phyloP scores from a whole-genome alignment of 805 yeast genomes.

The Wickerhamomyces hampshirensis region DNA sequence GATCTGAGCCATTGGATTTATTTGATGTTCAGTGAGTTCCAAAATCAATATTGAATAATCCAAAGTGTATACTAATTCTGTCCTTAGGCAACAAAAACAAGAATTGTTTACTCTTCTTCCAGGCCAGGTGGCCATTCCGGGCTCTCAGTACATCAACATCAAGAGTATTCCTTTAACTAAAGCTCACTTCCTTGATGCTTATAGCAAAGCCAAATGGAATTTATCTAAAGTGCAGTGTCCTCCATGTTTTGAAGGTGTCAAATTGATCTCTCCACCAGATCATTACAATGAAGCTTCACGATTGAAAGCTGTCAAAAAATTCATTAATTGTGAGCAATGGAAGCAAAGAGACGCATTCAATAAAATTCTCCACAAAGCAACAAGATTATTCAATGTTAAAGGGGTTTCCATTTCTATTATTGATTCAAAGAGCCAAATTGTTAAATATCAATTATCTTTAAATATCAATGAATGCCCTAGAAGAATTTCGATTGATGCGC shows the following conservation, averaged over 20 bases:
- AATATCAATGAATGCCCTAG: constrained; percentile 49
- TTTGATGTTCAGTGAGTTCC: no score
- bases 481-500: constrained; percentile 59
- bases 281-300: constrained; percentile 46
- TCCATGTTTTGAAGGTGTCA: constrained; percentile 39
- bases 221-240: constrained; percentile 54
- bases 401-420: constrained; percentile 61
- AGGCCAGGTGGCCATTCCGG: constrained; percentile 13
- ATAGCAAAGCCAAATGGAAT: constrained; percentile 53
- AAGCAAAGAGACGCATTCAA: constrained; percentile 34
- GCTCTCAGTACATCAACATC: constrained; percentile 4
- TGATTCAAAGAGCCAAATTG: constrained; percentile 40
- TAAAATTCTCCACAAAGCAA: constrained; percentile 32
- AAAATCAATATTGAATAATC: no score
- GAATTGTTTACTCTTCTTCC: constrained; percentile 2
- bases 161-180: constrained; percentile 37
- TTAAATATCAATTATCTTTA: constrained; percentile 46
- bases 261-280: constrained; percentile 57
- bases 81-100: constrained; percentile 1
- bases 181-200: constrained; percentile 52
- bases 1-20: no score
- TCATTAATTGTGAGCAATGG: constrained; percentile 46
- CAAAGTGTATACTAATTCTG: no score
- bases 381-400: constrained; percentile 37
- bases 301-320: constrained; percentile 37